Evolutionary conservation across 192 early-diverging fungal species (phyloP).

Genomic region (Ambispora gerdemannii): DNA sequence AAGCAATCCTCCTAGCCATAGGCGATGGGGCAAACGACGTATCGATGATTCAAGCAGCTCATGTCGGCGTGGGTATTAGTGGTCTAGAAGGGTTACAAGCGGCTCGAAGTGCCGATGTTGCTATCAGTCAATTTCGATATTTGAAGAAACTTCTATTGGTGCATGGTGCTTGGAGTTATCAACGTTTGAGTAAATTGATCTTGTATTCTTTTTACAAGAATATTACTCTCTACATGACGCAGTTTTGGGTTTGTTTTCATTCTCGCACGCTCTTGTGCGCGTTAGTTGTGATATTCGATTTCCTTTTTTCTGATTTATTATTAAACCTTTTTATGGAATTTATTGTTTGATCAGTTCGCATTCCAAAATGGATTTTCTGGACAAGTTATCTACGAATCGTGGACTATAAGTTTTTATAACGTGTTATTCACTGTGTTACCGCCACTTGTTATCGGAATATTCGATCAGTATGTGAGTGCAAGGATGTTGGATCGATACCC

Average conservation of each 20-base stretch:
- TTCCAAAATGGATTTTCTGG: conserved; percentile 96
- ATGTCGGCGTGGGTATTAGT: conserved; percentile 95
- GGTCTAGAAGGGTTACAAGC: conserved; percentile 97
- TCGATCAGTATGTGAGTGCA: conserved; percentile 92
- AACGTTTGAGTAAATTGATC: conserved; percentile 90
- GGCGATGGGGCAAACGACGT: conserved; percentile 99
- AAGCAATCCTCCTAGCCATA: conserved; percentile 90
- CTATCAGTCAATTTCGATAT: conserved; percentile 97
- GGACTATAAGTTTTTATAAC: conserved; percentile 94
- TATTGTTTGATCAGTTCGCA: conserved; percentile 48
- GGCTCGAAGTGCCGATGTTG: conserved; percentile 94
- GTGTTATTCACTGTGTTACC: conserved; percentile 94
- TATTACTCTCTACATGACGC: conserved; percentile 95
- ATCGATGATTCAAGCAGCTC: conserved; percentile 98
- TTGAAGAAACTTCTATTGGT: conserved; percentile 93
- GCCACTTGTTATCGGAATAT: conserved; percentile 94
- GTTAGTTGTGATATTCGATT: too few relatives aligned
- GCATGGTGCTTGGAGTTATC: conserved; percentile 97
- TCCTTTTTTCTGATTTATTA: not conserved
- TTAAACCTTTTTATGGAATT: not conserved
- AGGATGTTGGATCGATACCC: conserved; percentile 95
- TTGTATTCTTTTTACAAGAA: conserved; percentile 99
- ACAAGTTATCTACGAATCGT: conserved; percentile 96
- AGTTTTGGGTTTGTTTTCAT: conserved; percentile 76
- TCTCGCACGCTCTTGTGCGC: too few relatives aligned